Percentiles rank a stretch among this genome's conserved stretches.
Evolutionary conservation across 1,284 basidiomycete genomes (phyloP).

Genomic region (Malassezia psittaci): DNA sequence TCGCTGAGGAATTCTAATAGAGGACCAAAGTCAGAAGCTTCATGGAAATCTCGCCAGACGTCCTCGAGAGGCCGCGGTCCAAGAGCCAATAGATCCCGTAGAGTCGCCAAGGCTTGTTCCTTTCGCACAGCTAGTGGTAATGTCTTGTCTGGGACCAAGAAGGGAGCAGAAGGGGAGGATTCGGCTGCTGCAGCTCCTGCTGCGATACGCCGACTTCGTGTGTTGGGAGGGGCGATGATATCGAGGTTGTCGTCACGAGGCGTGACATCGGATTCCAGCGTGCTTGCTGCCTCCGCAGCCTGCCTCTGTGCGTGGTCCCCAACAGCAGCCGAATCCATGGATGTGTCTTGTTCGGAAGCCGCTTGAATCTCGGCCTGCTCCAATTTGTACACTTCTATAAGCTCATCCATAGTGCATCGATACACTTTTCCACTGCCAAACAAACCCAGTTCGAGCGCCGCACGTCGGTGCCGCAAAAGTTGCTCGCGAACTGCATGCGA

Average conservation of each 20-base stretch:
- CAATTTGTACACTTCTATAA: conserved; percentile 21
- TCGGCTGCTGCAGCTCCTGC: not conserved
- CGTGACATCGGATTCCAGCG: not conserved
- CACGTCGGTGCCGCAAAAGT: conserved; percentile 79
- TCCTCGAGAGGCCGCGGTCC: conserved; percentile 73
- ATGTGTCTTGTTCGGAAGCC: not conserved
- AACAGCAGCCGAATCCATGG: not conserved
- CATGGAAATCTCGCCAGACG: conserved; percentile 89
- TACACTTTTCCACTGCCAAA: conserved; percentile 52
- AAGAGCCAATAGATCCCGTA: conserved; percentile 30
- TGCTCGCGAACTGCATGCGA: conserved; percentile 90
- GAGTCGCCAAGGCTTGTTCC: conserved; percentile 43
- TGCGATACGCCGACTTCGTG: conserved; percentile 15
- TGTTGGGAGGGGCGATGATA: conserved; percentile 12
- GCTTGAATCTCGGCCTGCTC: conserved; percentile 49
- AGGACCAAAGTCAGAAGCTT: conserved; percentile 83
- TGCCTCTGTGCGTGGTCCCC: conserved; percentile 15
- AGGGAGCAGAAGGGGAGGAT: conserved; percentile 4
- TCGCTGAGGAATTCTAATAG: conserved; percentile 70
- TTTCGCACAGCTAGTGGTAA: conserved; percentile 15
- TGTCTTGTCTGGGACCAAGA: conserved; percentile 52
- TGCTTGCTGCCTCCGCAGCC: conserved; percentile 16
- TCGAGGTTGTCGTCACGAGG: not conserved
- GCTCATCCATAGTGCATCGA: conserved; percentile 27
- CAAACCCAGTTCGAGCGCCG: conserved; percentile 83